Percentiles rank a stretch among this genome's conserved stretches.
These are phyloP conservation scores for Bipolaris victoriae DNA, from an alignment of 2,329 filamentous ascomycete species.

Conservation along the genomic window DNA sequence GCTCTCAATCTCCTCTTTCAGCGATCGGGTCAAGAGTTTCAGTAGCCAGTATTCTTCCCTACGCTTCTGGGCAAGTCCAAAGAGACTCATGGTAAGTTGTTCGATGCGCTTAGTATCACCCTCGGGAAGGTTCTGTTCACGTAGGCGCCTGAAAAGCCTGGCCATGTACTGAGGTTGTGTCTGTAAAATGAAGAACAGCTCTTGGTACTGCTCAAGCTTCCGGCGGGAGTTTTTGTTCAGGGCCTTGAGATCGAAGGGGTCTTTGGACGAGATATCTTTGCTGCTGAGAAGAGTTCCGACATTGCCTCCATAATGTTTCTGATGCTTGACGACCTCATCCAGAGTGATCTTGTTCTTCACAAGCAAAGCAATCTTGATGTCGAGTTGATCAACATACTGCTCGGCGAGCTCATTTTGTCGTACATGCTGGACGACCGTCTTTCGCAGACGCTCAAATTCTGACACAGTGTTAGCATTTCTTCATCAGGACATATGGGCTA, in stretches of 20 bases:
- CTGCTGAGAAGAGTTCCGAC: slow-evolving; percentile 85
- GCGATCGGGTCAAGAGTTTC: slow-evolving; percentile 82
- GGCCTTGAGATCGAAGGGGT: slow-evolving; percentile 95
- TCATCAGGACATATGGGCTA: too few species aligned
- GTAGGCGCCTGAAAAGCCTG: slow-evolving; percentile 80
- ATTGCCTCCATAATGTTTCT: slow-evolving; percentile 93
- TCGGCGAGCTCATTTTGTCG: slow-evolving; percentile 96
- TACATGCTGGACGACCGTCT: slow-evolving; percentile 96
- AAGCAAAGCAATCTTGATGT: slow-evolving; percentile 97
- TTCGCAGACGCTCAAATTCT: slow-evolving; percentile 92
- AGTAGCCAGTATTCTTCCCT: slow-evolving; percentile 96
- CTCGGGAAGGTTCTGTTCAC: slow-evolving; percentile 83
- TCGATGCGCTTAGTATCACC: slow-evolving; percentile 93
- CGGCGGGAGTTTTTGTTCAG: slow-evolving; percentile 95
- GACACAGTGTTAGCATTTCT: slow-evolving; percentile 23
- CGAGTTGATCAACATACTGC: slow-evolving; percentile 96
- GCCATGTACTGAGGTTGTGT: slow-evolving; percentile 96
- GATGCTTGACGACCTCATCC: slow-evolving; percentile 95
- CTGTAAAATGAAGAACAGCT: slow-evolving; percentile 95
- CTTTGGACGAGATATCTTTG: slow-evolving; percentile 83
- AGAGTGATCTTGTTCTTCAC: slow-evolving; percentile 99
- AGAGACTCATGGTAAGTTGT: slow-evolving; percentile 92
- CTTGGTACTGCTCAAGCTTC: slow-evolving; percentile 96
- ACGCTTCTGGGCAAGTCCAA: slow-evolving; percentile 95
- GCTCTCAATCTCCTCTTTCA: slow-evolving; percentile 82